Evolutionary conservation across 768 basidiomycete species (phyloP).

Genomic region (Suillus spraguei): DNA sequence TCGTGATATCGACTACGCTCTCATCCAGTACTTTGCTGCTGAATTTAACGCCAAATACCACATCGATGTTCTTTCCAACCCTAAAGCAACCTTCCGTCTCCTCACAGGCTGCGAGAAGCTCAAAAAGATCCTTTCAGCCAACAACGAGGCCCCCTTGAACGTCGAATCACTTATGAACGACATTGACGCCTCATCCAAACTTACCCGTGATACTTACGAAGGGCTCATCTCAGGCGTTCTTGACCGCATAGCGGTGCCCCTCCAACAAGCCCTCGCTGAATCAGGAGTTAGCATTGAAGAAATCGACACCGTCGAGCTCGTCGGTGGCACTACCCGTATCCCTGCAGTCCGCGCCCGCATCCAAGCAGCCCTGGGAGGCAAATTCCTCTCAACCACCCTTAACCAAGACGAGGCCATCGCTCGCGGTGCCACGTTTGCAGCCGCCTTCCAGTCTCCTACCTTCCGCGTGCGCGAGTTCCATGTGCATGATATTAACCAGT

Average conservation of each 20-base stretch:
- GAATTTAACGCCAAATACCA: constrained; percentile 99
- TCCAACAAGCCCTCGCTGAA: constrained; percentile 77
- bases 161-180: constrained; percentile 98
- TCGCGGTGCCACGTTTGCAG: constrained; percentile 95
- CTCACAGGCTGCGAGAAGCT: constrained; percentile 86
- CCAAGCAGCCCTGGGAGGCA: constrained; percentile 79
- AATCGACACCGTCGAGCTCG: constrained; percentile 88
- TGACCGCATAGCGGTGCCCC: constrained; percentile 71
- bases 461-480: constrained; percentile 98
- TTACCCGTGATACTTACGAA: constrained; percentile 85
- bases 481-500: constrained; percentile 82
- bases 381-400: constrained; percentile 86
- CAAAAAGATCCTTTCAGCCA: constrained; percentile 96
- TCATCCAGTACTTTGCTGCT: constrained; percentile 84
- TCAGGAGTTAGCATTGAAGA: constrained; percentile 83
- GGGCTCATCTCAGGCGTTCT: constrained; percentile 74
- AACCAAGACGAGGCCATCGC: constrained; percentile 99
- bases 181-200: constrained; percentile 85
- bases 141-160: constrained; percentile 83
- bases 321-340: constrained; percentile 92
- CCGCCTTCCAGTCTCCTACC: constrained; percentile 95
- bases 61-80: constrained; percentile 89
- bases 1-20: constrained; percentile 92
- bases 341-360: constrained; percentile 91
- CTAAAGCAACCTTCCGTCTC: constrained; percentile 94